These are phyloP conservation scores for Rhodotorula sp. DNA, from an alignment of 1,284 basidiomycete species.

Conservation along the genomic window DNA sequence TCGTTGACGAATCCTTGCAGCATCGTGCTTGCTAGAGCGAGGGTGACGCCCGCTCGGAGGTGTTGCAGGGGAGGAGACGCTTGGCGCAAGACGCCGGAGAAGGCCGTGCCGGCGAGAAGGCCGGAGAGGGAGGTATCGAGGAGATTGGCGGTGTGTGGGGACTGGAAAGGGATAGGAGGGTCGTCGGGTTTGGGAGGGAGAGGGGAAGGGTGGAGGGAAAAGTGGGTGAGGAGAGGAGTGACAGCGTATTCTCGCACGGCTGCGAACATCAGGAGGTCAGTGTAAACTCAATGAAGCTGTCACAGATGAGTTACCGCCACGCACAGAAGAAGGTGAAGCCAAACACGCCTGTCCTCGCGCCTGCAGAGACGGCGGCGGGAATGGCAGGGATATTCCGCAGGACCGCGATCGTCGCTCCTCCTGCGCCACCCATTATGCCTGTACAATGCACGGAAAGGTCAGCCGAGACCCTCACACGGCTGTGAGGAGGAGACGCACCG, in stretches of 20 bases:
- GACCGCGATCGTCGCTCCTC: conserved; percentile 32
- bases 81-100: conserved; percentile 24
- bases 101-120: conserved; percentile 25
- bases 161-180: not conserved
- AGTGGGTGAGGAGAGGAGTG: conserved; percentile 26
- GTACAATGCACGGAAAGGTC: not conserved
- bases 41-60: conserved; percentile 25
- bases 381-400: conserved; percentile 31
- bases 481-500: conserved; percentile 3
- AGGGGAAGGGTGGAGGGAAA: conserved; percentile 26
- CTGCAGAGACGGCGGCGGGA: conserved; percentile 33
- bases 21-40: conserved; percentile 30
- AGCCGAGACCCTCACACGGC: not conserved
- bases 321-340: conserved; percentile 41
- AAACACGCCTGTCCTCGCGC: conserved; percentile 34
- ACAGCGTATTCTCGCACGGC: conserved; percentile 35
- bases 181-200: conserved; percentile 13
- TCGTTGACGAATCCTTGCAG: conserved; percentile 38
- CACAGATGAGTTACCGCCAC: not conserved
- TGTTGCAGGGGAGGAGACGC: not conserved
- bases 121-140: conserved; percentile 29
- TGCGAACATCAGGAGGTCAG: not conserved
- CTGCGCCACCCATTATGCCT: conserved; percentile 30
- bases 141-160: conserved; percentile 34
- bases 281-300: not conserved